Base-by-base conservation (phyloP, 306 rosid genomes). In the Acacia crassicarpa region DNA sequence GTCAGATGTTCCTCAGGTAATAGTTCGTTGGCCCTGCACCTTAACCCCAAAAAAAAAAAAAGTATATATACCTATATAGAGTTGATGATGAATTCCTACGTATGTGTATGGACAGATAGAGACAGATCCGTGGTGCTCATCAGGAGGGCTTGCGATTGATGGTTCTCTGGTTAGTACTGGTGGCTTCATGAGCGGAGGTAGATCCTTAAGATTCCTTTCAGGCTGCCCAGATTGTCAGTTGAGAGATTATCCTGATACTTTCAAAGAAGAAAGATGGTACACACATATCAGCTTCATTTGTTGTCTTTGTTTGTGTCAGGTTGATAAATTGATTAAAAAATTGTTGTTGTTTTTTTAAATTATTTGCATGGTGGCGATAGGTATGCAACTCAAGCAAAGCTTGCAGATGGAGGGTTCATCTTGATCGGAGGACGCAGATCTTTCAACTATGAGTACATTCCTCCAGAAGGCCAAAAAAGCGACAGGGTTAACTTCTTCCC, bases 51-150 rank as follows among this genome's bases (percentile, higher is more conserved):
- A n/a, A 30, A 30, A 38, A 38, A 38, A 38, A 38, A 38, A 5
- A 6, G 41, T 38, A 38, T 38, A 6, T 38, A 38, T 38, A 38
- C 41, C 8, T 38, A 6, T 38, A 27, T 5, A 30, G 27, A 62
- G 8, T 27, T 62, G 38, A 11, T 61, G 19, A 25, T 61, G 7
- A 61, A 23, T 61, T 4, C 53, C 5, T 20, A 22, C 20, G 23
- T 19, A 7, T 53, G 4, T n/a, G 3, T 20, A 3, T 20, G 25
- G 25, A 38, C 72, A 67, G 99, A 68, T 91, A 32, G n/a, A 1
- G 7, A 23, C 30, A 30, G 99, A 96, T 56, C 92, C 93, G 69
- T 96, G 99, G 99, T 96, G 99, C 82, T 96, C 99, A 32, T 88
- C 94, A 0, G 99, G 99, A 82, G 98, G 97, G 22, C 89, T 96